phyloP scores from a whole-genome alignment of 2,329 filamentous ascomycete species.

The Verticillium longisporum region DNA sequence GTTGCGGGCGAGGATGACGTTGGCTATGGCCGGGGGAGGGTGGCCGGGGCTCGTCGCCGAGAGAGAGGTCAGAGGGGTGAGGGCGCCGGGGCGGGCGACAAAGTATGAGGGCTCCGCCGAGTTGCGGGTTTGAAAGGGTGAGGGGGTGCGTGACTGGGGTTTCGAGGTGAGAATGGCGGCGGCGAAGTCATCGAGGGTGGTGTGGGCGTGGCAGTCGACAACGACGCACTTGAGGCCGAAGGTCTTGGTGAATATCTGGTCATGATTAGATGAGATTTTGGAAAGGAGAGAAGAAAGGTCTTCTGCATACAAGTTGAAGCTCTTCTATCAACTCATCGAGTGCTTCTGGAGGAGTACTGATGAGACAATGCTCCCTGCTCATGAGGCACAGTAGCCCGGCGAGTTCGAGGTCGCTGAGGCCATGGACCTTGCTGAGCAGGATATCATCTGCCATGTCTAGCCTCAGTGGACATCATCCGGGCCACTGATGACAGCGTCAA shows the following conservation, averaged over 20 bases:
- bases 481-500: not conserved
- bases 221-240: slow-evolving; percentile 68
- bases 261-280: not conserved
- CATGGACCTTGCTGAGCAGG: slow-evolving; percentile 64
- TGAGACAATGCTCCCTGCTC: slow-evolving; percentile 79
- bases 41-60: slow-evolving; percentile 12
- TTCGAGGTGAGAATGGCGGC: slow-evolving; percentile 52
- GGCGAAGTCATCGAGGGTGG: slow-evolving; percentile 75
- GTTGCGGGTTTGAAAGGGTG: slow-evolving; percentile 14
- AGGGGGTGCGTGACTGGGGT: slow-evolving; percentile 17
- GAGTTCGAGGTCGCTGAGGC: slow-evolving; percentile 80
- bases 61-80: slow-evolving; percentile 16
- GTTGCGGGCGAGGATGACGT: slow-evolving; percentile 76
- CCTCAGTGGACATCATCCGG: not conserved
- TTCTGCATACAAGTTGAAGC: slow-evolving; percentile 54
- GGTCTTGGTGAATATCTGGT: slow-evolving; percentile 57
- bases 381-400: slow-evolving; percentile 77
- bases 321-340: slow-evolving; percentile 68
- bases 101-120: slow-evolving; percentile 9
- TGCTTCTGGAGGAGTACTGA: slow-evolving; percentile 60
- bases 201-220: slow-evolving; percentile 65
- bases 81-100: slow-evolving; percentile 12
- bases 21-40: slow-evolving; percentile 49
- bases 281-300: not conserved
- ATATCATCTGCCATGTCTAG: slow-evolving; percentile 53